Evolutionary conservation across 257 asterid species (phyloP).

Genomic region (Echium plantagineum): DNA sequence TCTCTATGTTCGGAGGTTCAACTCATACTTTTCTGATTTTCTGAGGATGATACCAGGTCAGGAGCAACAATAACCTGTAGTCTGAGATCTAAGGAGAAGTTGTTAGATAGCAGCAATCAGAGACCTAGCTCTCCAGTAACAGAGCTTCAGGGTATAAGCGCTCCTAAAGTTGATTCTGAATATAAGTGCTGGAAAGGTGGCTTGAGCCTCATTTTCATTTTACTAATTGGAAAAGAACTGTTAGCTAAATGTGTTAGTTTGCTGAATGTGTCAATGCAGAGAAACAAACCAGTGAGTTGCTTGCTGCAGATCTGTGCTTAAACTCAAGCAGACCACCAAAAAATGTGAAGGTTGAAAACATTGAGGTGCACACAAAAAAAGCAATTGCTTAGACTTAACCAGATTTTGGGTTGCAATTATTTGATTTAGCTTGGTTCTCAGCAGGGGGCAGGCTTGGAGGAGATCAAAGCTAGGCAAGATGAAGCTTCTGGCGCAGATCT

Average conservation of each 20-base stretch:
- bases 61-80: slow-evolving; percentile 16
- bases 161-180: slow-evolving; percentile 12
- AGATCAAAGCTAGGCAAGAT: slow-evolving; percentile 10
- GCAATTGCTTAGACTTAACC: neutral
- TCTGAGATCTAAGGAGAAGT: slow-evolving; percentile 4
- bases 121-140: slow-evolving; percentile 18
- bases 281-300: slow-evolving; percentile 15
- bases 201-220: slow-evolving; percentile 16
- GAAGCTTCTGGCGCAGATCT: slow-evolving; percentile 16
- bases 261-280: slow-evolving; percentile 19
- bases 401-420: neutral
- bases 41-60: slow-evolving; percentile 25
- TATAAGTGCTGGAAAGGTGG: slow-evolving; percentile 11
- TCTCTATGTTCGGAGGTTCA: neutral
- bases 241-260: slow-evolving; percentile 3
- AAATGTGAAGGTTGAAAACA: slow-evolving; percentile 23
- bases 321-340: slow-evolving; percentile 19
- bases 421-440: slow-evolving; percentile 11
- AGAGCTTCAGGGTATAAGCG: slow-evolving; percentile 17
- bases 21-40: neutral
- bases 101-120: slow-evolving; percentile 12
- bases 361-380: slow-evolving; percentile 1
- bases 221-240: slow-evolving; percentile 1
- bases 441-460: slow-evolving; percentile 24
- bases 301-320: slow-evolving; percentile 22